Percentiles rank a stretch among this genome's conserved stretches.
Evolutionary conservation across 768 basidiomycete species (phyloP).

Genomic region (Favolaschia claudopus): DNA sequence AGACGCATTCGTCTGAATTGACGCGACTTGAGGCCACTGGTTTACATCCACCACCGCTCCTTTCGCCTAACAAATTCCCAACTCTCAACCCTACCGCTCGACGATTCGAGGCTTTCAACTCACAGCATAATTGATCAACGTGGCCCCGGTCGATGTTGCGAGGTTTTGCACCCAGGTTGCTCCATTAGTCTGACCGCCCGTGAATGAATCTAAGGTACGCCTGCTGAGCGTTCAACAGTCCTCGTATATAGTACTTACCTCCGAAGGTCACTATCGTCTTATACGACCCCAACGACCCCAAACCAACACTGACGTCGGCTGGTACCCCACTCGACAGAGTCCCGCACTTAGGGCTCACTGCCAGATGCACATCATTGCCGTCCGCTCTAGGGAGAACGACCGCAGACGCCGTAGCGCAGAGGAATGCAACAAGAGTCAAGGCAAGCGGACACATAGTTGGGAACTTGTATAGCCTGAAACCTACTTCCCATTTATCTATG

Average conservation of each 20-base stretch:
- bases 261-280: constrained; percentile 62
- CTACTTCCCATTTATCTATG: too few relatives aligned
- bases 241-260: constrained; percentile 36
- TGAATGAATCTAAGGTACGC: constrained; percentile 43
- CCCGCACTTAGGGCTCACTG: constrained; percentile 56
- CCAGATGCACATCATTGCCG: constrained; percentile 40
- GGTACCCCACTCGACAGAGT: constrained; percentile 40
- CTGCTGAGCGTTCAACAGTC: constrained; percentile 43
- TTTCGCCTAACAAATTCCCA: constrained; percentile 51
- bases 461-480: too few relatives aligned
- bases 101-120: too few relatives aligned
- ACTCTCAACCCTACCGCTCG: too few relatives aligned
- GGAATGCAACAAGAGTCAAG: constrained; percentile 26
- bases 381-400: constrained; percentile 27
- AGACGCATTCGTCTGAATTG: neutral
- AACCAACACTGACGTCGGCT: constrained; percentile 55
- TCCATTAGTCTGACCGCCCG: constrained; percentile 52
- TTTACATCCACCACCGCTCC: constrained; percentile 38
- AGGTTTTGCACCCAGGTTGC: constrained; percentile 50
- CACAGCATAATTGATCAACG: constrained; percentile 52
- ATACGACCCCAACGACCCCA: constrained; percentile 42
- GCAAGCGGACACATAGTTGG: constrained; percentile 25
- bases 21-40: constrained; percentile 10
- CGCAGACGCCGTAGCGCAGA: constrained; percentile 30
- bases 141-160: constrained; percentile 41